phyloP scores from a whole-genome alignment of 441 rosid genomes.

The Dalechampia spathulata region DNA sequence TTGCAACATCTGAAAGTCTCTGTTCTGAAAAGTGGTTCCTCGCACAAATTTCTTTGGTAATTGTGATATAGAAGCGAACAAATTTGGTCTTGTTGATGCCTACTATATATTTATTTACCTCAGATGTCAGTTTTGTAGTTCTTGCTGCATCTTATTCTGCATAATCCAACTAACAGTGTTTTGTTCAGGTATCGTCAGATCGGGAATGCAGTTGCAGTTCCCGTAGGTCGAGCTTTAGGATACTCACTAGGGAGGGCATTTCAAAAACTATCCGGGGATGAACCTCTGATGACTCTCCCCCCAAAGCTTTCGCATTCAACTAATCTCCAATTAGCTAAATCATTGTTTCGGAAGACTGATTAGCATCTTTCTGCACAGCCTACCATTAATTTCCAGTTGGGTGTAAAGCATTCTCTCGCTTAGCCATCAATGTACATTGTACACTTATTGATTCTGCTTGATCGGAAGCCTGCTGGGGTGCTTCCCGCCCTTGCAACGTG shows the following conservation, averaged over 20 bases:
- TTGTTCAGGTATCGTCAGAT: constrained; percentile 68
- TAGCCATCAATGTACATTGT: neutral
- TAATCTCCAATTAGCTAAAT: constrained; percentile 32
- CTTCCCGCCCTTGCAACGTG: neutral
- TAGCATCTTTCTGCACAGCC: neutral
- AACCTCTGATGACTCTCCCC: constrained; percentile 60
- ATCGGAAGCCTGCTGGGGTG: neutral
- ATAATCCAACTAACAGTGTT: neutral
- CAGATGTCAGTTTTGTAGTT: no score
- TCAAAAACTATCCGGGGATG: constrained; percentile 32
- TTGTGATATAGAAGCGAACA: no score
- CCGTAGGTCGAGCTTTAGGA: constrained; percentile 81
- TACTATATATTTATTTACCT: no score
- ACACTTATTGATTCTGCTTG: neutral
- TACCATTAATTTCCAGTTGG: neutral
- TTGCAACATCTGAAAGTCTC: no score
- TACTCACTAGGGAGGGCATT: constrained; percentile 64
- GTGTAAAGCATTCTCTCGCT: neutral
- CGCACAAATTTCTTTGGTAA: no score
- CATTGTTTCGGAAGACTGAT: constrained; percentile 14
- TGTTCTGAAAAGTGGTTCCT: no score
- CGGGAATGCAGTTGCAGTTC: constrained; percentile 86
- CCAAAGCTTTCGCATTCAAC: constrained; percentile 67
- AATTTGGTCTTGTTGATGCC: no score
- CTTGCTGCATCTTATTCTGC: no score